Percentiles rank a stretch among this genome's conserved stretches.
Evolutionary conservation across 2,329 filamentous ascomycete species (phyloP).

Genomic region (Fusarium albidum): DNA sequence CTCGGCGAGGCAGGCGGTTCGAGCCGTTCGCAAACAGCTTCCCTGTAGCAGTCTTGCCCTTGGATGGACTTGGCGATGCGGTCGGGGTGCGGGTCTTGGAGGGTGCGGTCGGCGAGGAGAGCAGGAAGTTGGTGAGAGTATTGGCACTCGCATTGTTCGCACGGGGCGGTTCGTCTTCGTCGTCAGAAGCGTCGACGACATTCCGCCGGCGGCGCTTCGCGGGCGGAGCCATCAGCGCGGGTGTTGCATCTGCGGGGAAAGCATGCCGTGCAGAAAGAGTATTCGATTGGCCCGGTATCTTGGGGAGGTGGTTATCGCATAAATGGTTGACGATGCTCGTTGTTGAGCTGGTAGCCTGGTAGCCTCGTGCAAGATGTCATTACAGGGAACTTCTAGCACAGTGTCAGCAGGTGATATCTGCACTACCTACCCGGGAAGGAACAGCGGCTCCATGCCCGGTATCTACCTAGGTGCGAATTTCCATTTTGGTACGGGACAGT

Average conservation of each 20-base stretch:
- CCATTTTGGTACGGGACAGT: too few relatives aligned
- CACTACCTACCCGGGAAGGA: background rate
- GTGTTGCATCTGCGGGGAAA: conserved; percentile 39
- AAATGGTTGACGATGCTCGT: conserved; percentile 24
- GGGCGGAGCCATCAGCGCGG: conserved; percentile 62
- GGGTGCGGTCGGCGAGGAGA: conserved; percentile 59
- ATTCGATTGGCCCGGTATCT: conserved; percentile 6
- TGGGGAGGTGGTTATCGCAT: conserved; percentile 6
- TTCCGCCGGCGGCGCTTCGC: conserved; percentile 68
- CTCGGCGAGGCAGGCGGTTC: conserved; percentile 36
- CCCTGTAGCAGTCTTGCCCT: conserved; percentile 36
- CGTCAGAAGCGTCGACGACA: conserved; percentile 58
- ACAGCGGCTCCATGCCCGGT: too few relatives aligned
- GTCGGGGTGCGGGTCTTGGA: conserved; percentile 43
- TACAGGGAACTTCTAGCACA: conserved; percentile 32
- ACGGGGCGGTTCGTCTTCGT: conserved; percentile 55
- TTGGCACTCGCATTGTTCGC: conserved; percentile 50
- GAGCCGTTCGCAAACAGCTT: conserved; percentile 34
- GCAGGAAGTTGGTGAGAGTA: conserved; percentile 61
- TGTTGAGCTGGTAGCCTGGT: conserved; percentile 27
- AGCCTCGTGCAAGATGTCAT: conserved; percentile 29
- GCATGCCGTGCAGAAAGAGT: conserved; percentile 33
- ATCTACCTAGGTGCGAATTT: too few relatives aligned
- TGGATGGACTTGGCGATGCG: conserved; percentile 53
- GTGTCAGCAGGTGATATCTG: conserved; percentile 9